phyloP scores from a whole-genome alignment of 306 rosid genomes.

The Medicago arabica region DNA sequence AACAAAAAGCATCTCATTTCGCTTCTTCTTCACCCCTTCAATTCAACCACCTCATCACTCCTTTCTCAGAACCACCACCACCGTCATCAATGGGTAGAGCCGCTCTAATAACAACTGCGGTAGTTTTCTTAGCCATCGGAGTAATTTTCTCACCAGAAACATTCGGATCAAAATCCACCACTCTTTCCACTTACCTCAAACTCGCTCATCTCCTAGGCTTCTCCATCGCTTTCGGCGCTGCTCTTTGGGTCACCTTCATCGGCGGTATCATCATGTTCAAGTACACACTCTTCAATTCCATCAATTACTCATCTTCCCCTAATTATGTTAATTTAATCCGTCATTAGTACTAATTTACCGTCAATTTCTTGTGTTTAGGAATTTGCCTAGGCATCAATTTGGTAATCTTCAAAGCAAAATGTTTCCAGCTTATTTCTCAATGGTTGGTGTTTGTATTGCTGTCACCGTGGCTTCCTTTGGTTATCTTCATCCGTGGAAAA shows the following conservation, averaged over 20 bases:
- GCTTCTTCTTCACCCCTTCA: constrained; percentile 10
- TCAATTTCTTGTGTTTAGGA: constrained; percentile 51
- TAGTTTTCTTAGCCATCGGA: constrained; percentile 84
- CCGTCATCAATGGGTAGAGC: constrained; percentile 73
- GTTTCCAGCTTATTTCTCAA: constrained; percentile 91
- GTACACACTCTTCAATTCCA: constrained; percentile 40
- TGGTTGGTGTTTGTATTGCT: constrained; percentile 83
- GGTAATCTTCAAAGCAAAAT: constrained; percentile 98
- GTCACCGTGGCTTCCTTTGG: constrained; percentile 80
- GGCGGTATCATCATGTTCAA: constrained; percentile 99
- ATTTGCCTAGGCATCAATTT: constrained; percentile 97
- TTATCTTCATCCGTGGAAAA: constrained; percentile 92
- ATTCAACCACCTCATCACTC: not conserved
- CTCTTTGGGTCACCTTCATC: constrained; percentile 97
- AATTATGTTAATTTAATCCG: not conserved
- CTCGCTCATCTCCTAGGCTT: constrained; percentile 87
- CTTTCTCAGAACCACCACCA: too few species aligned
- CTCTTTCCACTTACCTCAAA: constrained; percentile 71
- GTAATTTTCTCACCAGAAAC: constrained; percentile 92
- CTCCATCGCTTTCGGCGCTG: constrained; percentile 90
- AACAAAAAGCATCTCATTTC: not conserved
- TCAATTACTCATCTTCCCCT: not conserved
- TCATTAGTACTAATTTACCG: not conserved
- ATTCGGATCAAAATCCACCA: constrained; percentile 69
- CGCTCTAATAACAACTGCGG: constrained; percentile 71